phyloP scores from a whole-genome alignment of 192 early-diverging fungal genomes.

The Coemansia aciculifera region DNA sequence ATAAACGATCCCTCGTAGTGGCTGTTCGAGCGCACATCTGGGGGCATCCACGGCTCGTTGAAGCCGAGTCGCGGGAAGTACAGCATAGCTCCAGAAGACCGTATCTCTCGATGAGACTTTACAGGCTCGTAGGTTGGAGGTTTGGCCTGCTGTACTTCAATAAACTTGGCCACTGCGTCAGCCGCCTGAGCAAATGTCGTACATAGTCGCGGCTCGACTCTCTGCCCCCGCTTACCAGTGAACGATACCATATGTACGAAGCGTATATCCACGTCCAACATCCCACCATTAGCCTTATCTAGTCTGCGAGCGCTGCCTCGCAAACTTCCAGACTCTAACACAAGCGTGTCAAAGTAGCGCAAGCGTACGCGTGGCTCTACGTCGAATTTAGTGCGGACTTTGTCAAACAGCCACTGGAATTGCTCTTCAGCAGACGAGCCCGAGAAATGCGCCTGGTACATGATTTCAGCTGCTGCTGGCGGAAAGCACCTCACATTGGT shows the following conservation, averaged over 20 bases:
- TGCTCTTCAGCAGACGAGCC: constrained; percentile 19
- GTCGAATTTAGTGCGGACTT: constrained; percentile 11
- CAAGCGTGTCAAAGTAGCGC: constrained; percentile 29
- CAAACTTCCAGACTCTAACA: constrained; percentile 19
- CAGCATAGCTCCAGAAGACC: neutral
- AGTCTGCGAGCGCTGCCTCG: neutral
- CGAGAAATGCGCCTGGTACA: constrained; percentile 25
- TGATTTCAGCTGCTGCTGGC: constrained; percentile 9
- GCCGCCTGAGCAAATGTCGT: constrained; percentile 12
- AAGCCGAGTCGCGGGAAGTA: constrained; percentile 22
- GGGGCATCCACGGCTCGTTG: constrained; percentile 17
- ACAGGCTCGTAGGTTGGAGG: neutral
- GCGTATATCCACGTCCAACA: neutral
- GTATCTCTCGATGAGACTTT: neutral
- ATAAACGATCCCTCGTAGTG: constrained; percentile 28
- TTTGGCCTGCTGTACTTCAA: neutral
- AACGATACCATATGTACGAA: constrained; percentile 6
- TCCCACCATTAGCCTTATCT: neutral
- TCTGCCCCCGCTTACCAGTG: neutral
- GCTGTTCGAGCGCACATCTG: neutral
- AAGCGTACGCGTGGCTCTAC: constrained; percentile 17
- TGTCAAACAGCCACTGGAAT: constrained; percentile 24
- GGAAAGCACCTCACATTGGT: constrained; percentile 16
- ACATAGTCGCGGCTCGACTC: constrained; percentile 13
- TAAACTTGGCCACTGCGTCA: neutral